Percentiles rank a stretch among this genome's conserved stretches.
phyloP scores from a whole-genome alignment of 1,284 basidiomycete species.

The Sporisorium exsertum region DNA sequence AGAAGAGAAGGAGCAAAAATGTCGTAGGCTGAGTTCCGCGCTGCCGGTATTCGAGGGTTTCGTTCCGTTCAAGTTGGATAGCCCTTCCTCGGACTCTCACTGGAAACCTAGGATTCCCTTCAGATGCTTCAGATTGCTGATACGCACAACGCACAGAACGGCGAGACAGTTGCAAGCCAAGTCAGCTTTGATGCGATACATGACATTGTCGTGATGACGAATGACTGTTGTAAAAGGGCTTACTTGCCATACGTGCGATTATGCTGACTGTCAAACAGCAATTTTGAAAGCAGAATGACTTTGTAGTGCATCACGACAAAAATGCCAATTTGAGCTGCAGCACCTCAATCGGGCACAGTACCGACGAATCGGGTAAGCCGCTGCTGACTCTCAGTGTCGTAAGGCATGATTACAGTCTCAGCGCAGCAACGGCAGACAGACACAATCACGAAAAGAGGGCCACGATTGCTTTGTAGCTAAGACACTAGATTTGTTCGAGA shows the following conservation, averaged over 20 bases:
- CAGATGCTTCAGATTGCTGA: no score
- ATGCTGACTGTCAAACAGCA: conserved; percentile 3
- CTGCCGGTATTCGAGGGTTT: neutral
- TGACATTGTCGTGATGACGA: neutral
- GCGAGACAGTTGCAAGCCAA: no score
- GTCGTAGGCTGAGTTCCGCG: neutral
- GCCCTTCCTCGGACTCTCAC: neutral
- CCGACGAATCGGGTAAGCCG: no score
- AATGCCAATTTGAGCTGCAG: no score
- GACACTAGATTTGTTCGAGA: neutral
- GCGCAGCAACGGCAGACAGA: neutral
- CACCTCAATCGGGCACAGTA: no score
- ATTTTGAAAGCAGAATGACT: neutral
- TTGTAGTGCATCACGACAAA: conserved; percentile 2
- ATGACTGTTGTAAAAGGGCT: neutral
- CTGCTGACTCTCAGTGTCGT: no score
- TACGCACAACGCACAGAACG: no score
- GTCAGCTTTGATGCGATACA: no score
- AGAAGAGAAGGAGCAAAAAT: neutral
- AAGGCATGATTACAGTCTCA: no score
- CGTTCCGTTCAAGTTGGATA: neutral
- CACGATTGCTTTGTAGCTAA: neutral
- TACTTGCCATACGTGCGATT: neutral
- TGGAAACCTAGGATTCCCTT: no score
- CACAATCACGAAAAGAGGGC: neutral